Conservation (phyloP, 768 basidiomycete genomes). For the Clitopilus hobsonii region DNA sequence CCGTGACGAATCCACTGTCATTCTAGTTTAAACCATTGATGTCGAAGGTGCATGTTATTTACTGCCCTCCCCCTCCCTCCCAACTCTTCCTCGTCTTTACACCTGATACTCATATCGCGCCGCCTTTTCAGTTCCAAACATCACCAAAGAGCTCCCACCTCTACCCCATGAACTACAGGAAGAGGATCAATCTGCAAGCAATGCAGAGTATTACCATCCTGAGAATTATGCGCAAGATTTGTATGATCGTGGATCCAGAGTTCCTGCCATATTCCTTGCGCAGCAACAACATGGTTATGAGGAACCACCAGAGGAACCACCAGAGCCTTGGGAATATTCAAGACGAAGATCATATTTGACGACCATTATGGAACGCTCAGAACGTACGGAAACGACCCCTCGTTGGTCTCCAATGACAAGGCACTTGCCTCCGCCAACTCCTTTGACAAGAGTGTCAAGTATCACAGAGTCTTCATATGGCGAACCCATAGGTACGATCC, state of each 20-base stretch:
- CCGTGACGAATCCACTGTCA: conserved; percentile 9
- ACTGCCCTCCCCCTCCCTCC: conserved; percentile 13
- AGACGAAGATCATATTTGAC: conserved; percentile 37
- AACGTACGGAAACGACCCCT: conserved; percentile 55
- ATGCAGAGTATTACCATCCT: conserved; percentile 17
- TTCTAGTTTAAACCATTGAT: not conserved
- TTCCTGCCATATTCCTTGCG: conserved; percentile 58
- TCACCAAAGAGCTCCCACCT: conserved; percentile 14
- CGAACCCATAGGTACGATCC: conserved; percentile 47
- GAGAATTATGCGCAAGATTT: conserved; percentile 9
- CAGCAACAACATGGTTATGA: conserved; percentile 31
- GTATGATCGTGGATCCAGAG: conserved; percentile 31
- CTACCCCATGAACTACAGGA: conserved; percentile 9
- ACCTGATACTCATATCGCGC: conserved; percentile 5
- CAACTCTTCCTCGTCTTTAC: conserved; percentile 3
- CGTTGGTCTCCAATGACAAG: conserved; percentile 40
- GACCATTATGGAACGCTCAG: conserved; percentile 66
- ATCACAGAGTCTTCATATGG: conserved; percentile 64
- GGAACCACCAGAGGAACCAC: conserved; percentile 18
- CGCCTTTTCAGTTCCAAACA: conserved; percentile 7
- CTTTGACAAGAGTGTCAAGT: conserved; percentile 34
- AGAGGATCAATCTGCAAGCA: conserved; percentile 9
- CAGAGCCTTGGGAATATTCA: not conserved
- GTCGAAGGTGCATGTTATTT: conserved; percentile 55
- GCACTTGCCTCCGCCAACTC: conserved; percentile 30